These are phyloP conservation scores for Cercospora sp. DNA, from an alignment of 2,329 filamentous ascomycete genomes.

Conservation along the genomic window DNA sequence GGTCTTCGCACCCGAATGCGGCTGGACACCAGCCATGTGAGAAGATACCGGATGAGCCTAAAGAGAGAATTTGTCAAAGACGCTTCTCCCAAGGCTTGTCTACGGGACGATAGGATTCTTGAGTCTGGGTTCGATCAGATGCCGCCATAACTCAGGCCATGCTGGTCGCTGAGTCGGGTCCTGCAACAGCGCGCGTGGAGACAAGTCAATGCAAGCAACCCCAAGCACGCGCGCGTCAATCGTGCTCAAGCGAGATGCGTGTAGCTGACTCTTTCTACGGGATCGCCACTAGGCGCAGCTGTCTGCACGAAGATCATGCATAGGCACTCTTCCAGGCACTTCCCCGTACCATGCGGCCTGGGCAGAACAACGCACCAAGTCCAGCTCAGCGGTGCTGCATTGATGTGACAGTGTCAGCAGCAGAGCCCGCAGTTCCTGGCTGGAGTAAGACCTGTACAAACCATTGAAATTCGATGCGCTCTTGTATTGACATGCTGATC, in stretches of 20 bases:
- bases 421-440: background rate
- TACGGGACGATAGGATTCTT: background rate
- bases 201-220: background rate
- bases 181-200: background rate
- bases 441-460: background rate
- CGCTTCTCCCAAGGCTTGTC: background rate
- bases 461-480: background rate
- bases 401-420: background rate
- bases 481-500: background rate
- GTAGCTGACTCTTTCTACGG: conserved; percentile 2
- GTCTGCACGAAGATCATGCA: background rate
- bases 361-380: background rate
- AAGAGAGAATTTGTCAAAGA: background rate
- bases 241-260: conserved; percentile 1
- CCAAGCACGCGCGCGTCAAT: conserved; percentile 2
- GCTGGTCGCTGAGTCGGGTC: background rate
- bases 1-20: background rate
- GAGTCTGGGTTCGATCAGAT: background rate
- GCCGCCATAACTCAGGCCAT: background rate
- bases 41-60: background rate
- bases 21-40: background rate
- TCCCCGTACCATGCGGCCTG: background rate
- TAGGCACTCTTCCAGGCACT: background rate
- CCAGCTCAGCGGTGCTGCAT: conserved; percentile 8
- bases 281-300: background rate